Evolutionary conservation across 495 filamentous ascomycete species (phyloP).

Genomic region (Thermothielavioides terrestris): DNA sequence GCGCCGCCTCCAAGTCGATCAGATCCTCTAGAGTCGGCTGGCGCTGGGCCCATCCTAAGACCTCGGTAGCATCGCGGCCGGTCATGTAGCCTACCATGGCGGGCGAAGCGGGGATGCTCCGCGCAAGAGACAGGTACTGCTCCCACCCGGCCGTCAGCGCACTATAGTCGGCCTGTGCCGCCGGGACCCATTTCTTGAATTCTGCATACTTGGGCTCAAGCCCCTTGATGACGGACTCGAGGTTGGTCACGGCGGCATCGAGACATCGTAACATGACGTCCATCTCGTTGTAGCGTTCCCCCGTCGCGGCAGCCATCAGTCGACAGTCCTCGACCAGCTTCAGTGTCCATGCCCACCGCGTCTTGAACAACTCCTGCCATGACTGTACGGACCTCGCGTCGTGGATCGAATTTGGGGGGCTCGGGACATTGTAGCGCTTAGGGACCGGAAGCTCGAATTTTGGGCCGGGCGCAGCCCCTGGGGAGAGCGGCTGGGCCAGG

Average conservation of each 20-base stretch:
- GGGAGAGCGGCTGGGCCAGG: slow-evolving; percentile 44
- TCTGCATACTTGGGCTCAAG: slow-evolving; percentile 67
- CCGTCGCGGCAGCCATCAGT: slow-evolving; percentile 43
- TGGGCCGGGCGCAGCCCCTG: slow-evolving; percentile 26
- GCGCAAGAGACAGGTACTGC: slow-evolving; percentile 51
- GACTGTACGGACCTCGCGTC: slow-evolving; percentile 64
- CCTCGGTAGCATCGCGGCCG: slow-evolving; percentile 33
- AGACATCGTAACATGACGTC: slow-evolving; percentile 63
- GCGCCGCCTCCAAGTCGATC: slow-evolving; percentile 57
- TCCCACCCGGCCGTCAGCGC: slow-evolving; percentile 60
- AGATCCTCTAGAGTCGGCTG: slow-evolving; percentile 59
- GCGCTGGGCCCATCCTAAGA: slow-evolving; percentile 30
- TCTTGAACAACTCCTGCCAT: slow-evolving; percentile 75
- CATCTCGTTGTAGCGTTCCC: slow-evolving; percentile 52
- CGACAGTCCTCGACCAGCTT: slow-evolving; percentile 55
- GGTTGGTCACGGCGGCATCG: slow-evolving; percentile 70
- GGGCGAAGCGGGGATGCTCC: slow-evolving; percentile 47
- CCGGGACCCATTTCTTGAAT: slow-evolving; percentile 62
- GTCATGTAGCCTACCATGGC: slow-evolving; percentile 48
- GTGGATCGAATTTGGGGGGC: slow-evolving; percentile 63
- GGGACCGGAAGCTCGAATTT: slow-evolving; percentile 49
- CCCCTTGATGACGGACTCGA: slow-evolving; percentile 64
- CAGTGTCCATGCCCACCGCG: slow-evolving; percentile 65
- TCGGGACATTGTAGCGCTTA: slow-evolving; percentile 47
- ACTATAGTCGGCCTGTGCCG: slow-evolving; percentile 62